Evolutionary conservation across 225 moss, liverwort and hornwort genomes (phyloP).

Genomic region (Anthoceros angustus): DNA sequence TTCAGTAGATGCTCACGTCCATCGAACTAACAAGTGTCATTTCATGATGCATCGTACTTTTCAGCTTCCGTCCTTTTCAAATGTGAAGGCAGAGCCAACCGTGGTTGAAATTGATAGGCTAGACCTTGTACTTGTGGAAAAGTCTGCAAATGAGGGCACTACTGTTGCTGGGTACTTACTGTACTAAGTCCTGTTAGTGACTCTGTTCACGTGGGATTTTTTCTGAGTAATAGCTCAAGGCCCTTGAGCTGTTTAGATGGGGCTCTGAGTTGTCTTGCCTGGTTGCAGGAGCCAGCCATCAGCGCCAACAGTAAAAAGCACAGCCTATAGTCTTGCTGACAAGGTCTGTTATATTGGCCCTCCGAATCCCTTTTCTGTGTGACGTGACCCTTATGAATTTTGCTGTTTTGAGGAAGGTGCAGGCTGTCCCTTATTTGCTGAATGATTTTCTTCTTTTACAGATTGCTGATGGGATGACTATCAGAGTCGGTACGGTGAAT

Average conservation of each 20-base stretch:
- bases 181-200: not conserved
- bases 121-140: conserved; percentile 80
- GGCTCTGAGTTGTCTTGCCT: not conserved
- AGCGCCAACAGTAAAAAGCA: conserved; percentile 37
- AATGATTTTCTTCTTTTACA: conserved; percentile 16
- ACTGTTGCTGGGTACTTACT: conserved; percentile 35
- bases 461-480: conserved; percentile 99
- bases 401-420: conserved; percentile 5
- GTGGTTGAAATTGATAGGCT: conserved; percentile 89
- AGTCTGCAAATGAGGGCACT: conserved; percentile 32
- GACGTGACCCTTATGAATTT: not conserved
- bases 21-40: not conserved
- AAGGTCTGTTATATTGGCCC: conserved; percentile 31
- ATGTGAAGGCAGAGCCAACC: conserved; percentile 79
- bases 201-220: no score
- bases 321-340: conserved; percentile 86
- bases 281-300: conserved; percentile 32
- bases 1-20: not conserved
- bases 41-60: conserved; percentile 5
- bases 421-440: not conserved
- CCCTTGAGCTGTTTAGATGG: not conserved
- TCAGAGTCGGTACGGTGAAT: conserved; percentile 79
- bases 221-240: not conserved
- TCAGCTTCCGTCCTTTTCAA: conserved; percentile 88
- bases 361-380: not conserved